Percentiles rank a stretch among this genome's conserved stretches.
phyloP scores from a whole-genome alignment of 805 yeast species.

The Candida morakotiae region DNA sequence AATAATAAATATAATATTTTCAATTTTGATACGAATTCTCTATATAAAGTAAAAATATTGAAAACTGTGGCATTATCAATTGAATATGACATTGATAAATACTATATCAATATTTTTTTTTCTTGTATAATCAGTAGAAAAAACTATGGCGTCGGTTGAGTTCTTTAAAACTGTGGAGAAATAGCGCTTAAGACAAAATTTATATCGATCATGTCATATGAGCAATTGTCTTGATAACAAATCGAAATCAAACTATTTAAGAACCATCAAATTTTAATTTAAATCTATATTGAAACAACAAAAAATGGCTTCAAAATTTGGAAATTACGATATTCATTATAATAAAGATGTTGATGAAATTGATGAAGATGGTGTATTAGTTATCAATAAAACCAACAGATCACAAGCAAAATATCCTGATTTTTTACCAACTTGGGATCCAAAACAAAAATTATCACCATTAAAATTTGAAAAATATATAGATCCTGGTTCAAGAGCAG shows the following conservation, averaged over 20 bases:
- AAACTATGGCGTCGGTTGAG: slow-evolving; percentile 4
- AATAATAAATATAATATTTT: no score
- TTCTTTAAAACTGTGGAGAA: not conserved
- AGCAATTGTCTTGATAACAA: no score
- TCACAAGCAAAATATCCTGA: slow-evolving; percentile 42
- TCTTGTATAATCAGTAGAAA: no score
- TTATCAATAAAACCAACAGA: slow-evolving; percentile 38
- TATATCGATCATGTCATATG: slow-evolving; percentile 1
- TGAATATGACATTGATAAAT: no score
- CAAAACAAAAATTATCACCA: slow-evolving; percentile 48
- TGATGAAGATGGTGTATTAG: slow-evolving; percentile 45
- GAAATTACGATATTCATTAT: slow-evolving; percentile 46
- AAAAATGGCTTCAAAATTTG: slow-evolving; percentile 33
- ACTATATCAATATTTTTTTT: no score
- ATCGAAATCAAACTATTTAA: no score
- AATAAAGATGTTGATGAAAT: slow-evolving; percentile 48
- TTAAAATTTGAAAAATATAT: slow-evolving; percentile 50
- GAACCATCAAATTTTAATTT: not conserved
- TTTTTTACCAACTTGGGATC: slow-evolving; percentile 68
- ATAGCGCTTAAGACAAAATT: no score
- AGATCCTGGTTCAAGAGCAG: slow-evolving; percentile 70
- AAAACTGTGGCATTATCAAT: no score
- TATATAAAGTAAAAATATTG: no score
- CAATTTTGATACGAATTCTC: no score
- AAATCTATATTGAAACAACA: not conserved